Conservation (phyloP, 2,329 filamentous ascomycete species). For the Alternaria arborescens region DNA sequence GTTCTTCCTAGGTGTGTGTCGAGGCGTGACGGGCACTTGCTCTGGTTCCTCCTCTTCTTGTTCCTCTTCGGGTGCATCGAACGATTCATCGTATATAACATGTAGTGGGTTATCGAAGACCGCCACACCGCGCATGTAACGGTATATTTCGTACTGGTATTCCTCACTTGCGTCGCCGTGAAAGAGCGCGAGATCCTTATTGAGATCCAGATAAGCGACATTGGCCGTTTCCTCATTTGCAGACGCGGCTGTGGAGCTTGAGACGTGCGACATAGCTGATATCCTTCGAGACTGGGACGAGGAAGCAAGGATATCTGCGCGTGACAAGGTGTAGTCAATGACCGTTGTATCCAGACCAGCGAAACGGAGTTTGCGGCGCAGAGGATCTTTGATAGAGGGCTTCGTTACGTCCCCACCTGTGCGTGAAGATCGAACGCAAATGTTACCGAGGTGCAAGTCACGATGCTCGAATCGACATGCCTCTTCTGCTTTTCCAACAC, state of each 20-base stretch:
- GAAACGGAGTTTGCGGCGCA: constrained; percentile 57
- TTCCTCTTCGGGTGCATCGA: neutral
- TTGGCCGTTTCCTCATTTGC: constrained; percentile 16
- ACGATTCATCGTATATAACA: constrained; percentile 5
- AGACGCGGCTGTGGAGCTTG: constrained; percentile 7
- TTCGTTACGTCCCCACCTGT: constrained; percentile 35
- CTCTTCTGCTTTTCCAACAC: constrained; percentile 68
- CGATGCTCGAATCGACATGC: constrained; percentile 70
- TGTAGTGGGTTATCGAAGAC: constrained; percentile 56
- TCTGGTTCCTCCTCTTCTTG: neutral
- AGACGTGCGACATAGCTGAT: constrained; percentile 22
- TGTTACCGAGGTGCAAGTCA: constrained; percentile 72
- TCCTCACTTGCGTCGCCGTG: constrained; percentile 57
- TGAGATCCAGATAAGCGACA: constrained; percentile 58
- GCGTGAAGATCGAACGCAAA: constrained; percentile 60
- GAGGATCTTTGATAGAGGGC: constrained; percentile 47
- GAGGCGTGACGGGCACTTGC: constrained; percentile 19
- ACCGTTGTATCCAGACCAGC: constrained; percentile 68
- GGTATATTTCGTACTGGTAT: constrained; percentile 66
- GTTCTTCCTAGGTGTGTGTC: constrained; percentile 37
- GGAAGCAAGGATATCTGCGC: constrained; percentile 59
- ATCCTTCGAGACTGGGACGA: constrained; percentile 11
- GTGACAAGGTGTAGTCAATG: constrained; percentile 73
- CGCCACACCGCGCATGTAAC: constrained; percentile 59
- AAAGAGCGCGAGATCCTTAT: constrained; percentile 56